Evolutionary conservation across 768 basidiomycete genomes (phyloP).

Genomic region (Coprinellus micaceus): DNA sequence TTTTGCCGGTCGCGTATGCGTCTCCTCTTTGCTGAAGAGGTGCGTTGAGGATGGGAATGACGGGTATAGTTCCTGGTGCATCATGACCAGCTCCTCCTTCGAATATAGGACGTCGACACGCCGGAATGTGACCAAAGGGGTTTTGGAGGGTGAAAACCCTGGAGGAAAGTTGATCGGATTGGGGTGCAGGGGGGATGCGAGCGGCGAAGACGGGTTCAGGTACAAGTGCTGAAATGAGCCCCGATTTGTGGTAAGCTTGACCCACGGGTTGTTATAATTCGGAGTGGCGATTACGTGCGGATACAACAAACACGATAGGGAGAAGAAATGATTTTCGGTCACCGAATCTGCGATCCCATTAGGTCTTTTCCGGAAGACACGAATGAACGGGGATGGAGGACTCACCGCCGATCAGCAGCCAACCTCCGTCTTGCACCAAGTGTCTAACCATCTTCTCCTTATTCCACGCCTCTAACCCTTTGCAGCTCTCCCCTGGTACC

Average conservation of each 20-base stretch:
- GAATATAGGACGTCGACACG: constrained; percentile 59
- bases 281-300: constrained; percentile 68
- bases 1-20: constrained; percentile 49
- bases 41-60: constrained; percentile 24
- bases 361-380: constrained; percentile 46
- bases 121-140: constrained; percentile 58
- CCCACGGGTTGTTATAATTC: constrained; percentile 37
- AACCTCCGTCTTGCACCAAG: constrained; percentile 64
- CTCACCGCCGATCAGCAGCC: constrained; percentile 62
- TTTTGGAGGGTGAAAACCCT: constrained; percentile 22
- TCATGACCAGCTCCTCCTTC: constrained; percentile 40
- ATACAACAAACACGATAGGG: constrained; percentile 60
- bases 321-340: constrained; percentile 72
- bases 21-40: constrained; percentile 54
- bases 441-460: constrained; percentile 46
- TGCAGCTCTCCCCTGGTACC: constrained; percentile 45
- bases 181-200: constrained; percentile 42
- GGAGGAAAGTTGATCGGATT: constrained; percentile 39
- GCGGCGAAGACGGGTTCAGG: constrained; percentile 52
- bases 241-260: constrained; percentile 42
- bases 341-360: constrained; percentile 48
- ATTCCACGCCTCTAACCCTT: constrained; percentile 33
- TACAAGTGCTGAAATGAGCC: constrained; percentile 65
- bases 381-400: constrained; percentile 28
- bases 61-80: constrained; percentile 39